phyloP scores from a whole-genome alignment of 2,329 filamentous ascomycete genomes.

The Exophiala sp. region DNA sequence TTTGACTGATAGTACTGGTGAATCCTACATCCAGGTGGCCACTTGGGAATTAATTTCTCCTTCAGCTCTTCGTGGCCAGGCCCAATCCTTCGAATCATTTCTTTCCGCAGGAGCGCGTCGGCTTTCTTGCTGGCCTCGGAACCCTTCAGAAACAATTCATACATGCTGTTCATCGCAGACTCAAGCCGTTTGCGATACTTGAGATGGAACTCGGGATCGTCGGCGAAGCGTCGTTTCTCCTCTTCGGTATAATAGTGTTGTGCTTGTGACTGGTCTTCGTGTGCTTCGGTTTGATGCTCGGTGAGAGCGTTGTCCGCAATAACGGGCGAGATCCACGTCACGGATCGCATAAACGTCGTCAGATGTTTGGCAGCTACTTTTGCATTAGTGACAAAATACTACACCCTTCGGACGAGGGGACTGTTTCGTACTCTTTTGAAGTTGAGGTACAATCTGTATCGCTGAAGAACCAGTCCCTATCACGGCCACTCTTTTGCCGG shows the following conservation, averaged over 20 bases:
- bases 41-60: conserved; percentile 26
- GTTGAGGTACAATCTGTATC: conserved; percentile 15
- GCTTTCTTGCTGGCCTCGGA: conserved; percentile 14
- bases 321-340: conserved; percentile 30
- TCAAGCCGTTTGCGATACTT: conserved; percentile 25
- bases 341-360: conserved; percentile 30
- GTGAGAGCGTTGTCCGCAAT: too few species aligned
- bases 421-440: too few species aligned
- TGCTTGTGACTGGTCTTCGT: too few species aligned
- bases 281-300: too few species aligned
- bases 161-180: conserved; percentile 38
- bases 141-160: too few species aligned
- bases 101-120: conserved; percentile 16
- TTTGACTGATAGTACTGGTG: too few species aligned
- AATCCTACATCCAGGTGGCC: conserved; percentile 42
- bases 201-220: conserved; percentile 15
- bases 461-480: conserved; percentile 15
- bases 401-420: too few species aligned
- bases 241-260: too few species aligned
- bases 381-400: too few species aligned
- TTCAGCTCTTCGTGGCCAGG: conserved; percentile 24
- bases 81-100: conserved; percentile 26
- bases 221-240: conserved; percentile 23
- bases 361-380: conserved; percentile 34
- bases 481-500: conserved; percentile 13